Percentiles rank a stretch among this genome's conserved stretches.
phyloP scores from a whole-genome alignment of 2,329 filamentous ascomycete species.

The Sodiomyces alkalinus region DNA sequence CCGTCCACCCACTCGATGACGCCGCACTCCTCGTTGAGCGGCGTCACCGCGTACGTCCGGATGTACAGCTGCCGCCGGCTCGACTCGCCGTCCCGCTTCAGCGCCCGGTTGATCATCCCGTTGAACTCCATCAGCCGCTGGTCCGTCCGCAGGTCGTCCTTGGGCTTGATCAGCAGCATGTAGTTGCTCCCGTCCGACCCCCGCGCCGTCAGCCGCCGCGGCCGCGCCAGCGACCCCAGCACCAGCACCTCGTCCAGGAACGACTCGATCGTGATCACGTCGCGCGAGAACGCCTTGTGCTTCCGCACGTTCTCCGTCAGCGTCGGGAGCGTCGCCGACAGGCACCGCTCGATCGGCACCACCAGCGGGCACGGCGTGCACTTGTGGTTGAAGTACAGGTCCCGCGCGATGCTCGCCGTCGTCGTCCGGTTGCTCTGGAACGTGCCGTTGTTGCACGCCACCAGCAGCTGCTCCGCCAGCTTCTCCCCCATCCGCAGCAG shows the following conservation, averaged over 20 bases:
- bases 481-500: constrained; percentile 69
- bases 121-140: constrained; percentile 99
- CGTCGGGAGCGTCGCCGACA: constrained; percentile 69
- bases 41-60: constrained; percentile 92
- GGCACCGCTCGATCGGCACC: constrained; percentile 72
- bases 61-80: constrained; percentile 87
- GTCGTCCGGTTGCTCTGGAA: constrained; percentile 55
- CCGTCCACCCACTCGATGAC: constrained; percentile 98
- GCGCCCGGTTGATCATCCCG: constrained; percentile 85
- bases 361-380: constrained; percentile 72
- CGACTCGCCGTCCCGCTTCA: constrained; percentile 83
- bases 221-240: constrained; percentile 80
- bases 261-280: constrained; percentile 65
- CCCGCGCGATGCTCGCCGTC: constrained; percentile 56
- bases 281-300: constrained; percentile 76
- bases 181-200: constrained; percentile 84
- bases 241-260: constrained; percentile 85
- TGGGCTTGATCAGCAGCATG: constrained; percentile 88
- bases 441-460: constrained; percentile 62
- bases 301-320: constrained; percentile 55
- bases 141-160: constrained; percentile 93
- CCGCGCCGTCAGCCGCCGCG: constrained; percentile 73
- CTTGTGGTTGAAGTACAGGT: constrained; percentile 75
- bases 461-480: constrained; percentile 66
- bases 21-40: constrained; percentile 92